These are phyloP conservation scores for Allium fistulosum DNA, from an alignment of 106 monocot species.

Conservation along the genomic window DNA sequence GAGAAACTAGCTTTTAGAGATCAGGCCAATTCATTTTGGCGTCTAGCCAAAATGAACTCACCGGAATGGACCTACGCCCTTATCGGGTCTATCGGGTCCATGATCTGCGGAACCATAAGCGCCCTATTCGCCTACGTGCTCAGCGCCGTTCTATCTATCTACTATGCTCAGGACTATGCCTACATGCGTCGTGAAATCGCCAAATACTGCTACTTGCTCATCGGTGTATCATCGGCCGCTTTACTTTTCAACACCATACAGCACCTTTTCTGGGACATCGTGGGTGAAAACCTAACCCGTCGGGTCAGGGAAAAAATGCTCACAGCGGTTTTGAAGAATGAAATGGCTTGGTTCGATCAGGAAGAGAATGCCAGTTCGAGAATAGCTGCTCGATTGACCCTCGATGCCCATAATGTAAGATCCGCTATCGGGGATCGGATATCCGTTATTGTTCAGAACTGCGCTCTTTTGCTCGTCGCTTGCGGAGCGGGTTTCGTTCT, in stretches of 20 bases:
- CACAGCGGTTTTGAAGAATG: constrained; percentile 56
- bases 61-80: constrained; percentile 91
- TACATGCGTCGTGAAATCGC: constrained; percentile 81
- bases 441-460: constrained; percentile 95
- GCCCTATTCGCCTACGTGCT: constrained; percentile 94
- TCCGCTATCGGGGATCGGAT: constrained; percentile 94
- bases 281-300: constrained; percentile 86
- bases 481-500: constrained; percentile 92
- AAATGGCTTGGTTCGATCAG: constrained; percentile 87
- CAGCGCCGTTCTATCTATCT: constrained; percentile 82
- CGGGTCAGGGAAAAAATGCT: constrained; percentile 91
- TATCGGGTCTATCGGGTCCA: constrained; percentile 71
- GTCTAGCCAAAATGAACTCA: constrained; percentile 92
- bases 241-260: constrained; percentile 89
- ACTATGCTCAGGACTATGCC: constrained; percentile 56
- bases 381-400: constrained; percentile 53
- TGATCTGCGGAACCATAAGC: constrained; percentile 89
- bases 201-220: constrained; percentile 88
- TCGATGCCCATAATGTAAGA: constrained; percentile 86
- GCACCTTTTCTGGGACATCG: constrained; percentile 88
- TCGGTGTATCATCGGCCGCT: constrained; percentile 84
- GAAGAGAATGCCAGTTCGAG: constrained; percentile 83
- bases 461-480: constrained; percentile 83
- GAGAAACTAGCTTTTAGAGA: constrained; percentile 75
- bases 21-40: constrained; percentile 85